A percentile compares a stretch with the other conserved stretches of the same genome.
Evolutionary conservation across 768 basidiomycete genomes (phyloP).

Genomic region (Cyathus striatus): DNA sequence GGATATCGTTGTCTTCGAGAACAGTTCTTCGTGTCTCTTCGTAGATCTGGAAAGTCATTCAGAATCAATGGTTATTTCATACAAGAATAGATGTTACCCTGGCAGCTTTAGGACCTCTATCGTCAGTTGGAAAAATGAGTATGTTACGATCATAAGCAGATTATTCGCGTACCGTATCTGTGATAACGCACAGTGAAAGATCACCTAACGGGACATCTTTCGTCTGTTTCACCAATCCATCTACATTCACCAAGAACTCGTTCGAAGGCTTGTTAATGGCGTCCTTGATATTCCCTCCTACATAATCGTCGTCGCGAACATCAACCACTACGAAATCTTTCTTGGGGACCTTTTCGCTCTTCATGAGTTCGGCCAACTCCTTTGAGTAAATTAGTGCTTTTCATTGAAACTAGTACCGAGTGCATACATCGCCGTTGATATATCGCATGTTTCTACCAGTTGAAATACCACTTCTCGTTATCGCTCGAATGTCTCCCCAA

Average conservation of each 20-base stretch:
- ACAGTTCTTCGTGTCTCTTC: constrained; percentile 53
- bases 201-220: constrained; percentile 56
- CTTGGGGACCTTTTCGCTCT: constrained; percentile 50
- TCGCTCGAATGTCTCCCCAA: too few species aligned
- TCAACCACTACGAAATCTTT: constrained; percentile 77
- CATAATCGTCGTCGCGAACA: constrained; percentile 80
- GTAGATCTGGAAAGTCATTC: constrained; percentile 45
- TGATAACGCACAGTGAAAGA: constrained; percentile 79
- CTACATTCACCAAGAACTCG: constrained; percentile 52
- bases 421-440: constrained; percentile 13
- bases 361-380: constrained; percentile 70
- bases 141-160: background rate
- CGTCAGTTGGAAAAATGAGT: background rate
- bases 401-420: background rate
- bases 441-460: constrained; percentile 10
- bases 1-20: constrained; percentile 33
- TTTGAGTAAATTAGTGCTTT: constrained; percentile 19
- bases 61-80: too few species aligned
- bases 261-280: constrained; percentile 58
- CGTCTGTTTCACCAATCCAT: constrained; percentile 52
- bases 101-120: constrained; percentile 76
- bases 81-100: constrained; percentile 35
- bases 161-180: constrained; percentile 60
- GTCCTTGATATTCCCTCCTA: constrained; percentile 73
- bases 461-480: background rate